Percentiles rank a stretch among this genome's conserved stretches.
Evolutionary conservation across 1,139 yeast species (phyloP).

Genomic region (Lodderomyces oxycetoniae): DNA sequence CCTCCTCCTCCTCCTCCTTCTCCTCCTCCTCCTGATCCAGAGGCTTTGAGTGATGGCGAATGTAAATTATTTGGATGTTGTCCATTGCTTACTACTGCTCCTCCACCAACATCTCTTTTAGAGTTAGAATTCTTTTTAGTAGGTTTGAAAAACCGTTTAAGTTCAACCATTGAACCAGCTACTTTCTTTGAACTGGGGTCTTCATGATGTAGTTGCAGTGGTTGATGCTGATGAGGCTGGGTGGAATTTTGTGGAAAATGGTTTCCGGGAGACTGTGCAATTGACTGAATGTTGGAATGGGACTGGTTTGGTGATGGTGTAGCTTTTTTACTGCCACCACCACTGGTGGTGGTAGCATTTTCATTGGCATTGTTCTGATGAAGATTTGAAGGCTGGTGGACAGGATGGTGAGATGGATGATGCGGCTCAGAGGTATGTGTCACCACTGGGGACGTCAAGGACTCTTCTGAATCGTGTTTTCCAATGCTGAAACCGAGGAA

Average conservation of each 20-base stretch:
- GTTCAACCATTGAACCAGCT: slow-evolving; percentile 37
- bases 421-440: slow-evolving; percentile 25
- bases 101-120: slow-evolving; percentile 17
- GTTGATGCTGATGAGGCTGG: slow-evolving; percentile 3
- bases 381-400: slow-evolving; percentile 2
- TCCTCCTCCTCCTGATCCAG: neutral
- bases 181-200: slow-evolving; percentile 31
- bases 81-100: slow-evolving; percentile 27
- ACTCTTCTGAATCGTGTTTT: slow-evolving; percentile 36
- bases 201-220: slow-evolving; percentile 15
- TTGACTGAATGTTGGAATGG: slow-evolving; percentile 5
- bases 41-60: slow-evolving; percentile 1
- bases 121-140: slow-evolving; percentile 27
- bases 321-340: slow-evolving; percentile 13
- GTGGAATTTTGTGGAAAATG: neutral
- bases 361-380: slow-evolving; percentile 3
- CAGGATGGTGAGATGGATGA: slow-evolving; percentile 13
- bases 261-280: slow-evolving; percentile 2
- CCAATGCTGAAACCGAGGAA: slow-evolving; percentile 38
- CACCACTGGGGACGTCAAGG: slow-evolving; percentile 30
- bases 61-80: slow-evolving; percentile 22
- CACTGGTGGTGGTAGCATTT: slow-evolving; percentile 1
- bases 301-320: slow-evolving; percentile 11
- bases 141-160: slow-evolving; percentile 40
- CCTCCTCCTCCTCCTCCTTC: slow-evolving; percentile 2